Evolutionary conservation across 805 yeast species (phyloP).

Genomic region (Ogataea populi-albae): DNA sequence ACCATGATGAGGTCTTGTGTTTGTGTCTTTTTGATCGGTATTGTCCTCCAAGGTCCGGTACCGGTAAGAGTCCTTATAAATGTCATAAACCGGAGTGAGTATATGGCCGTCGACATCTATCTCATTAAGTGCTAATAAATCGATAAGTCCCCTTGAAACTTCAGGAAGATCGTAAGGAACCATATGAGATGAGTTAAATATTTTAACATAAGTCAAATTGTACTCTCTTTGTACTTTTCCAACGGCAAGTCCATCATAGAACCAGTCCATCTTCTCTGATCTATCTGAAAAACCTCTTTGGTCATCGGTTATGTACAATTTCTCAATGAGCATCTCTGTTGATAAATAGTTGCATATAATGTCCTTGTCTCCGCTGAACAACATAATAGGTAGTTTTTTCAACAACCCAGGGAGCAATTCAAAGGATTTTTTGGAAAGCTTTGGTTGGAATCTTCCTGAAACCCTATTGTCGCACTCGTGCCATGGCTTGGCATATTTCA

Average conservation of each 20-base stretch:
- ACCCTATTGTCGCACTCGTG: constrained; percentile 72
- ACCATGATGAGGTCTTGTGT: constrained; percentile 9
- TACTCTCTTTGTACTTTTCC: constrained; percentile 49
- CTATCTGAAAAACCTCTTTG: constrained; percentile 45
- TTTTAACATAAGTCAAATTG: constrained; percentile 72
- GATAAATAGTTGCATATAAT: constrained; percentile 71
- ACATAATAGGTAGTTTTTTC: constrained; percentile 54
- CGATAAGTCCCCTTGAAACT: constrained; percentile 67
- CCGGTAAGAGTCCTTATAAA: constrained; percentile 12
- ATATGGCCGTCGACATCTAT: constrained; percentile 23
- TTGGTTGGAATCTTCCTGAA: constrained; percentile 47
- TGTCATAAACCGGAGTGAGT: constrained; percentile 28
- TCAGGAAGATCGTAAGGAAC: constrained; percentile 81
- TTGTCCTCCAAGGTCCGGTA: too few species aligned
- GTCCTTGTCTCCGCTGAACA: constrained; percentile 88
- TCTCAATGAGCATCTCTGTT: constrained; percentile 60
- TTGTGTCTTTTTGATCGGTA: constrained; percentile 2
- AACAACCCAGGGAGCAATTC: constrained; percentile 65
- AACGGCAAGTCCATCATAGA: constrained; percentile 37
- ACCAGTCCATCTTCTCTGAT: constrained; percentile 36
- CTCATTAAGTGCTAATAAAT: constrained; percentile 39
- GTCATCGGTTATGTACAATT: constrained; percentile 62
- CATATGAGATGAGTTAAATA: constrained; percentile 86
- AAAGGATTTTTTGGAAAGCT: constrained; percentile 56
- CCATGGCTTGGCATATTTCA: constrained; percentile 51